These are phyloP conservation scores for Alternaria arborescens DNA, from an alignment of 2,329 filamentous ascomycete genomes.

Conservation along the genomic window DNA sequence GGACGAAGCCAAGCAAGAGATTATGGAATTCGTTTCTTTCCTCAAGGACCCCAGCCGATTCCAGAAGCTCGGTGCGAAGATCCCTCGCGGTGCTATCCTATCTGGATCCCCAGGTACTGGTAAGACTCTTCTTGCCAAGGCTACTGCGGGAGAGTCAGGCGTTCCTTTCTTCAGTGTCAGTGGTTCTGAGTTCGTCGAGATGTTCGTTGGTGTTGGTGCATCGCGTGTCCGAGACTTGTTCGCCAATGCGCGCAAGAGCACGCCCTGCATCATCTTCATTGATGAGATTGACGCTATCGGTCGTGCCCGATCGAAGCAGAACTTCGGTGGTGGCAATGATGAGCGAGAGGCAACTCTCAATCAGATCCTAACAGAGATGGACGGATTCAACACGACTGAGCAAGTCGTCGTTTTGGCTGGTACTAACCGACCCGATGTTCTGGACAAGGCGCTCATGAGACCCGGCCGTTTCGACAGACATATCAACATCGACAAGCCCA, in stretches of 20 bases:
- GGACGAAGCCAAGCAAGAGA: constrained; percentile 97
- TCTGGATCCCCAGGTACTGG: constrained; percentile 98
- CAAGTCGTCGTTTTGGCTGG: constrained; percentile 96
- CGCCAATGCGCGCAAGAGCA: constrained; percentile 91
- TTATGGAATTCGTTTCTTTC: constrained; percentile 99
- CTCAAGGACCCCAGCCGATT: constrained; percentile 92
- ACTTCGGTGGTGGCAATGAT: constrained; percentile 90
- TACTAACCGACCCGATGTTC: constrained; percentile 92
- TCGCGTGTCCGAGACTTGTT: constrained; percentile 96
- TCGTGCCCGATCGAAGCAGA: constrained; percentile 83
- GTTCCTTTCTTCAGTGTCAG: constrained; percentile 99
- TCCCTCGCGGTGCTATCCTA: constrained; percentile 93
- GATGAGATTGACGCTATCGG: constrained; percentile 99
- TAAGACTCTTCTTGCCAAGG: constrained; percentile 97
- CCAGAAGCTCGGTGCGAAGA: constrained; percentile 94
- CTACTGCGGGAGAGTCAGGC: constrained; percentile 93
- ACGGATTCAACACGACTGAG: constrained; percentile 96
- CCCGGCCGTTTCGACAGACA: constrained; percentile 97
- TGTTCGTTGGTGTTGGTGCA: constrained; percentile 98
- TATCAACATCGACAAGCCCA: constrained; percentile 92
- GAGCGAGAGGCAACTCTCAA: constrained; percentile 97
- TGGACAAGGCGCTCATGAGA: constrained; percentile 95
- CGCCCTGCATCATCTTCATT: constrained; percentile 99
- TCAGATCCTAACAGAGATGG: constrained; percentile 99
- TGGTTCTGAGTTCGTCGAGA: constrained; percentile 98